A percentile compares a stretch with the other conserved stretches of the same genome.
Evolutionary conservation across 441 rosid genomes (phyloP).

Genomic region (Erodium moschatum): DNA sequence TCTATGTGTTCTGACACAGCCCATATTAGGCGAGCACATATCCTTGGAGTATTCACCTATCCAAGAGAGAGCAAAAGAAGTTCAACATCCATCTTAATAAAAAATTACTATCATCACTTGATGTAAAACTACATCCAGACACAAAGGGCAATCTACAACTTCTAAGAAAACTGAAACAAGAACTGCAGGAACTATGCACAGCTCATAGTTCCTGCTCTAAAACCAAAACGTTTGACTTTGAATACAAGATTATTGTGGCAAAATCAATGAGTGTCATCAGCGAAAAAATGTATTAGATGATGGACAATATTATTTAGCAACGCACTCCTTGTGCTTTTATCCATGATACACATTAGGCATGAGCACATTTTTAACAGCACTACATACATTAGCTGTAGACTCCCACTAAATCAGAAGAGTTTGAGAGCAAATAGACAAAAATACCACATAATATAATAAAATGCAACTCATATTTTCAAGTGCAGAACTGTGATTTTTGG

Average conservation of each 20-base stretch:
- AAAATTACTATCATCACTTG: neutral
- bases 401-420: neutral
- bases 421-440: neutral
- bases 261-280: neutral
- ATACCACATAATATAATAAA: neutral
- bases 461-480: neutral
- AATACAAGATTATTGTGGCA: too few species aligned
- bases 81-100: neutral
- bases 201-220: neutral
- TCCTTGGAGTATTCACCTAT: slow-evolving; percentile 73
- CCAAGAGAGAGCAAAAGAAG: slow-evolving; percentile 18
- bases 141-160: neutral
- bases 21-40: slow-evolving; percentile 80
- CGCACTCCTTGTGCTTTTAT: neutral
- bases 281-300: neutral
- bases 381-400: neutral
- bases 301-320: neutral
- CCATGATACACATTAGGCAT: neutral
- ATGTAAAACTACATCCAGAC: neutral
- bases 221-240: too few species aligned
- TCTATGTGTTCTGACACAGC: slow-evolving; percentile 87
- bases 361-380: neutral
- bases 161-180: neutral
- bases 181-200: neutral
- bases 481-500: neutral